Conservation (phyloP, 805 yeast genomes). For the Torulaspora indica region DNA sequence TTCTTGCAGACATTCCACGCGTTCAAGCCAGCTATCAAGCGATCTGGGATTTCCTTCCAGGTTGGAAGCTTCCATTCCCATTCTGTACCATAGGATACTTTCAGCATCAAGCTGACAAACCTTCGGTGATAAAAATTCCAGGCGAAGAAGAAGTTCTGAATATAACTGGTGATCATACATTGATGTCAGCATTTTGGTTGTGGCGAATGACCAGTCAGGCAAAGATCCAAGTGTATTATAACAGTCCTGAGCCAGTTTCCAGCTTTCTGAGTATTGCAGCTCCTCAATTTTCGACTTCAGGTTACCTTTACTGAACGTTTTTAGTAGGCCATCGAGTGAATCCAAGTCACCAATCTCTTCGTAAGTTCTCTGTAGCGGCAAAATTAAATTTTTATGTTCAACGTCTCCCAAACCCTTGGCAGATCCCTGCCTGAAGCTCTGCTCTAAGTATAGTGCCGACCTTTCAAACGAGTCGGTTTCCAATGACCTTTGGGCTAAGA, state of each 20-base stretch:
- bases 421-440: slow-evolving; percentile 48
- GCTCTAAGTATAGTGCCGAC: slow-evolving; percentile 80
- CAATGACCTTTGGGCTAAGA: slow-evolving; percentile 72
- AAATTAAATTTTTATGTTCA: slow-evolving; percentile 21
- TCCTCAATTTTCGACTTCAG: slow-evolving; percentile 73
- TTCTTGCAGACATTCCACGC: slow-evolving; percentile 43
- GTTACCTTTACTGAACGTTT: slow-evolving; percentile 62
- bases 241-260: slow-evolving; percentile 85
- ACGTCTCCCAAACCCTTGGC: slow-evolving; percentile 12
- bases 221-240: slow-evolving; percentile 58
- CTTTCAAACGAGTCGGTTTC: slow-evolving; percentile 84
- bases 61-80: slow-evolving; percentile 74
- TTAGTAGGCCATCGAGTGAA: slow-evolving; percentile 79
- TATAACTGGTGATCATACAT: slow-evolving; percentile 72
- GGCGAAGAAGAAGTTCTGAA: slow-evolving; percentile 54
- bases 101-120: slow-evolving; percentile 35
- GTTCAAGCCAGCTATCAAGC: slow-evolving; percentile 54
- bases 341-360: slow-evolving; percentile 86
- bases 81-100: slow-evolving; percentile 49
- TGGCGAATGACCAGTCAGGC: slow-evolving; percentile 34
- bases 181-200: slow-evolving; percentile 62
- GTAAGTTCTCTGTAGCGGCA: slow-evolving; percentile 66
- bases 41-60: slow-evolving; percentile 51
- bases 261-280: slow-evolving; percentile 77
- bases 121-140: slow-evolving; percentile 40